Percentiles rank a stretch among this genome's conserved stretches.
Conservation (phyloP, 805 yeast genomes). For the Candida vaughaniae region DNA sequence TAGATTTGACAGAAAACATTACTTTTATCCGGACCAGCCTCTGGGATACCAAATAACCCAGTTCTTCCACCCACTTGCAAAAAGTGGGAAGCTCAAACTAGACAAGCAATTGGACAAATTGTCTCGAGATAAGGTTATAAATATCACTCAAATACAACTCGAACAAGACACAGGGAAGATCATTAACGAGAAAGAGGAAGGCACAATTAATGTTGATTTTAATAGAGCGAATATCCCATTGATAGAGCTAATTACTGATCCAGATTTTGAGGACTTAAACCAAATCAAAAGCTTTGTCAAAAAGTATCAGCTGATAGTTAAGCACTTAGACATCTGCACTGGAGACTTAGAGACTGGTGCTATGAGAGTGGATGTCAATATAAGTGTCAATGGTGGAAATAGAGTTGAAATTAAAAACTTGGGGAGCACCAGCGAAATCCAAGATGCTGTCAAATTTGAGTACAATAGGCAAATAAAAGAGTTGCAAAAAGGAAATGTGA, state of each 20-base stretch:
- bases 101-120: conserved; percentile 54
- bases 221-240: conserved; percentile 86
- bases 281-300: conserved; percentile 78
- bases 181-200: conserved; percentile 46
- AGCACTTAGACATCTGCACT: conserved; percentile 69
- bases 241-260: conserved; percentile 88
- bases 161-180: conserved; percentile 96
- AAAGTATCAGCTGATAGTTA: conserved; percentile 71
- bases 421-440: conserved; percentile 78
- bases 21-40: conserved; percentile 96
- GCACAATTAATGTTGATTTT: conserved; percentile 59
- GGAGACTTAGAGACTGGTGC: conserved; percentile 96
- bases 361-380: conserved; percentile 90
- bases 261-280: conserved; percentile 68
- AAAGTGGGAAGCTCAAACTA: conserved; percentile 57
- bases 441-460: conserved; percentile 72
- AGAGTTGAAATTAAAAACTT: conserved; percentile 89
- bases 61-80: conserved; percentile 75
- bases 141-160: conserved; percentile 78
- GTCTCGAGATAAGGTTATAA: conserved; percentile 44
- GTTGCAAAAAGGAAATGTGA: conserved; percentile 27
- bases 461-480: conserved; percentile 63
- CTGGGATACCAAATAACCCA: conserved; percentile 95
- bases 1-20: conserved; percentile 90
- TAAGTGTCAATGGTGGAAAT: conserved; percentile 70